Percentiles rank a stretch among this genome's conserved stretches.
Conservation (phyloP, 78 protist species). For the Mantamonas sphyraenae region DNA sequence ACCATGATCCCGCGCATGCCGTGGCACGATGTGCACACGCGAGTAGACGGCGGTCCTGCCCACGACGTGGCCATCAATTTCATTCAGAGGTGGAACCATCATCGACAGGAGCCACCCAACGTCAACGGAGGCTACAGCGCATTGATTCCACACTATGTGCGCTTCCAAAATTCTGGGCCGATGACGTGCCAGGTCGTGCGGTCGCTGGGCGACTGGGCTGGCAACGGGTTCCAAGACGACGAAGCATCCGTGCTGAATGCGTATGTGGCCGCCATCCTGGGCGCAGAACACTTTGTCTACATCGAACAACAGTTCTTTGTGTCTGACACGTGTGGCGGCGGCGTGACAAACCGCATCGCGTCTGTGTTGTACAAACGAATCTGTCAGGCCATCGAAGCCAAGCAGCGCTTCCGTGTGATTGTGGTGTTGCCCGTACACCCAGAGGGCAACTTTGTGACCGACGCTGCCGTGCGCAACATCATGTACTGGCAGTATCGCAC, state of each 20-base stretch:
- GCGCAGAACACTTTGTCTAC: slow-evolving; percentile 63
- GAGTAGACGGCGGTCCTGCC: slow-evolving; percentile 56
- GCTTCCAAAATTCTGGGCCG: background rate
- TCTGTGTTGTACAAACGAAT: slow-evolving; percentile 21
- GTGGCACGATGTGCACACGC: slow-evolving; percentile 80
- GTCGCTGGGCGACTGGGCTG: slow-evolving; percentile 26
- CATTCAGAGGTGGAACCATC: slow-evolving; percentile 65
- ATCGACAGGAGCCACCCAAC: background rate
- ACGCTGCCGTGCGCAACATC: slow-evolving; percentile 4
- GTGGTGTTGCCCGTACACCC: slow-evolving; percentile 30
- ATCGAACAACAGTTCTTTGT: slow-evolving; percentile 77
- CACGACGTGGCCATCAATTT: slow-evolving; percentile 69
- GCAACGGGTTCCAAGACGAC: slow-evolving; percentile 8
- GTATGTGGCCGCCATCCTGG: slow-evolving; percentile 45
- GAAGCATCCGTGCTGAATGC: slow-evolving; percentile 67
- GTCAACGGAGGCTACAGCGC: background rate
- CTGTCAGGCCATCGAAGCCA: slow-evolving; percentile 11
- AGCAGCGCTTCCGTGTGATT: slow-evolving; percentile 25
- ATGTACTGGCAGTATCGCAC: slow-evolving; percentile 36
- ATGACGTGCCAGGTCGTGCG: slow-evolving; percentile 29
- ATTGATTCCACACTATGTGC: background rate
- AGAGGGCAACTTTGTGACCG: slow-evolving; percentile 14
- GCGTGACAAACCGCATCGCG: slow-evolving; percentile 37
- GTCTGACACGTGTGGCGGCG: slow-evolving; percentile 27
- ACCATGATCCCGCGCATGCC: slow-evolving; percentile 68